A percentile compares a stretch with the other conserved stretches of the same genome.
Evolutionary conservation across 495 filamentous ascomycete species (phyloP).

Genomic region (Penicillium daleae): DNA sequence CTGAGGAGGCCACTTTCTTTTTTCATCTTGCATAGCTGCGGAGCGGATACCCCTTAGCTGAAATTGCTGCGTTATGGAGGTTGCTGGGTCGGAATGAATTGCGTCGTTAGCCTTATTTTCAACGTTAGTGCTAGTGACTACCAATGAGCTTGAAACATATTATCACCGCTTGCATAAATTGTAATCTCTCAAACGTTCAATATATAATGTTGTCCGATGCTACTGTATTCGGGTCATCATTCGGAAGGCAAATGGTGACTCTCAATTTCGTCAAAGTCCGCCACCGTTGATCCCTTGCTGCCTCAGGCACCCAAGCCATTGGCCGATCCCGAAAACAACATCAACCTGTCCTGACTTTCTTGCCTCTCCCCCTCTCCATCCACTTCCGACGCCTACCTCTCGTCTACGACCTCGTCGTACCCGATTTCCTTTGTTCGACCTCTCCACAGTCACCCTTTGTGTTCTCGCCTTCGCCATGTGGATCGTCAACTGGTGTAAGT

Average conservation of each 20-base stretch:
- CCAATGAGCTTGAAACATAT: slow-evolving; percentile 1
- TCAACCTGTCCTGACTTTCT: slow-evolving; percentile 40
- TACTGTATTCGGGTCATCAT: not conserved
- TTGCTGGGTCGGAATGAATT: not conserved
- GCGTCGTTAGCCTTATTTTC: not conserved
- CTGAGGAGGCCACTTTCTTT: slow-evolving; percentile 33
- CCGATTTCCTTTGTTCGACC: slow-evolving; percentile 13
- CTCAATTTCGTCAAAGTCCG: slow-evolving; percentile 14
- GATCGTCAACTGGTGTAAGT: slow-evolving; percentile 96
- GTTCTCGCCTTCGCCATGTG: slow-evolving; percentile 67
- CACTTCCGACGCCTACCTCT: slow-evolving; percentile 20
- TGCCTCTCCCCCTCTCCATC: slow-evolving; percentile 31
- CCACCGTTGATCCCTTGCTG: slow-evolving; percentile 25
- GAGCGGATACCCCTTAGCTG: slow-evolving; percentile 46
- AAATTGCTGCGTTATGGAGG: slow-evolving; percentile 43
- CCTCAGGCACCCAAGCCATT: slow-evolving; percentile 28
- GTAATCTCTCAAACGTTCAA: too few species aligned
- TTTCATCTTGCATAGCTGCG: slow-evolving; percentile 40
- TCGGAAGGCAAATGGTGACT: not conserved
- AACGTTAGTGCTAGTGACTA: not conserved
- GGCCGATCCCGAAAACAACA: slow-evolving; percentile 37
- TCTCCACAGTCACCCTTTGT: slow-evolving; percentile 10
- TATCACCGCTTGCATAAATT: too few species aligned
- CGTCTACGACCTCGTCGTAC: slow-evolving; percentile 10
- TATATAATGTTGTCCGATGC: not conserved